Percentiles rank a stretch among this genome's conserved stretches.
Evolutionary conservation across 177 flowering plant species (phyloP).

Genomic region (Vitis hybrid): DNA sequence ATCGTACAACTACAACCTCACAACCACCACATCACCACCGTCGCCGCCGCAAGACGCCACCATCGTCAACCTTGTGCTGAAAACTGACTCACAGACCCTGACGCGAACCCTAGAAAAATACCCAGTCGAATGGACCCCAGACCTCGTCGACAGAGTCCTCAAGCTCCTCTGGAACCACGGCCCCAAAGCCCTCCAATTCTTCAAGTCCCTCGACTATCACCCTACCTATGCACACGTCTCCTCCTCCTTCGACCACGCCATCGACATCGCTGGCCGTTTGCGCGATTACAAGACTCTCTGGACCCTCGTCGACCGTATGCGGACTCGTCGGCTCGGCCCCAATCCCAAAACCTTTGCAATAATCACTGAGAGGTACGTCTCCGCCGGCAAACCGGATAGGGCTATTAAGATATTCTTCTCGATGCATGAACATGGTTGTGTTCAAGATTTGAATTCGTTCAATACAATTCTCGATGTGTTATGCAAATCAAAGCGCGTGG

Average conservation of each 20-base stretch:
- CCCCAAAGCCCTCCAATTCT: conserved; percentile 80
- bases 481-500: conserved; percentile 68
- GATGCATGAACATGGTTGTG: conserved; percentile 76
- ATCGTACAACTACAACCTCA: conserved; percentile 1
- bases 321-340: conserved; percentile 53
- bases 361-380: conserved; percentile 62
- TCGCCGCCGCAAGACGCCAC: conserved; percentile 18
- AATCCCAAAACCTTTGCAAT: conserved; percentile 71
- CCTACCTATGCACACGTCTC: conserved; percentile 51
- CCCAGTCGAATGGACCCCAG: conserved; percentile 48
- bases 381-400: conserved; percentile 71
- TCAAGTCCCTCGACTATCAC: conserved; percentile 49
- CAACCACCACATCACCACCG: conserved; percentile 10
- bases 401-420: conserved; percentile 71
- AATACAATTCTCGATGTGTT: conserved; percentile 72
- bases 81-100: conserved; percentile 30
- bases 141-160: conserved; percentile 53
- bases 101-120: conserved; percentile 23
- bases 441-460: conserved; percentile 66
- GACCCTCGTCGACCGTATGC: conserved; percentile 61
- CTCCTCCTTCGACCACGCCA: conserved; percentile 74
- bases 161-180: conserved; percentile 89
- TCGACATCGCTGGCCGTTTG: conserved; percentile 78
- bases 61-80: conserved; percentile 37
- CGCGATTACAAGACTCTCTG: conserved; percentile 59